Evolutionary conservation across 2,329 filamentous ascomycete species (phyloP).

Genomic region (Colletotrichum incanum): DNA sequence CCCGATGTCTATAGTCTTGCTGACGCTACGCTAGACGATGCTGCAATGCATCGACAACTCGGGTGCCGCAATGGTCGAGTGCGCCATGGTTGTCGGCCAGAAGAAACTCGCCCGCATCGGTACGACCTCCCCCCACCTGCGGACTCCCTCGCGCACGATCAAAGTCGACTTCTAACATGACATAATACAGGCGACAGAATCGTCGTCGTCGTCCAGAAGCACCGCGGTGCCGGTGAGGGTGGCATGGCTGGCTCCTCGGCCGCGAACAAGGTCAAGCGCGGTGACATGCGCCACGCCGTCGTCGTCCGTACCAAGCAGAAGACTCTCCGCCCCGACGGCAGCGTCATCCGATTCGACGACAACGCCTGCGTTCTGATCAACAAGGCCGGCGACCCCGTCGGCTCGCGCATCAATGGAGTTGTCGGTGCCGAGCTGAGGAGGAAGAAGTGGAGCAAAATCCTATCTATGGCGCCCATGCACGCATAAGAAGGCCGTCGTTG

Average conservation of each 20-base stretch:
- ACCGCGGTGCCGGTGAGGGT: slow-evolving; percentile 83
- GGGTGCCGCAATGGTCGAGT: slow-evolving; percentile 96
- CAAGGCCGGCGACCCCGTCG: slow-evolving; percentile 96
- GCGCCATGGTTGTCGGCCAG: slow-evolving; percentile 91
- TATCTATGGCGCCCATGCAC: slow-evolving; percentile 89
- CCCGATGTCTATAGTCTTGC: too few relatives aligned
- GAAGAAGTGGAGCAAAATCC: slow-evolving; percentile 98
- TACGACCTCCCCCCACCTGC: slow-evolving; percentile 59
- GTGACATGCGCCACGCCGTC: slow-evolving; percentile 96
- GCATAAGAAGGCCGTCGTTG: slow-evolving; percentile 54
- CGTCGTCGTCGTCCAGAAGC: slow-evolving; percentile 97
- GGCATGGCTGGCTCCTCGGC: slow-evolving; percentile 80
- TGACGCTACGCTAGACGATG: slow-evolving; percentile 77
- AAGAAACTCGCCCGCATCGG: slow-evolving; percentile 91
- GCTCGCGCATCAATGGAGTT: slow-evolving; percentile 91
- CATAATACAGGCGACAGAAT: slow-evolving; percentile 87
- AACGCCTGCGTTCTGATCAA: slow-evolving; percentile 98
- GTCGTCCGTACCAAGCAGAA: slow-evolving; percentile 94
- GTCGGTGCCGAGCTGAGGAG: slow-evolving; percentile 91
- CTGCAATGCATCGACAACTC: slow-evolving; percentile 99
- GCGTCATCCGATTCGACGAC: slow-evolving; percentile 93
- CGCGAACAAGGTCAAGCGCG: slow-evolving; percentile 94
- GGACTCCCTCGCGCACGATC: background rate
- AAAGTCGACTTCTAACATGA: slow-evolving; percentile 60
- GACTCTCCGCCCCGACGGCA: slow-evolving; percentile 89